phyloP scores from a whole-genome alignment of 2,329 filamentous ascomycete genomes.

The Rachicladosporium sp. region DNA sequence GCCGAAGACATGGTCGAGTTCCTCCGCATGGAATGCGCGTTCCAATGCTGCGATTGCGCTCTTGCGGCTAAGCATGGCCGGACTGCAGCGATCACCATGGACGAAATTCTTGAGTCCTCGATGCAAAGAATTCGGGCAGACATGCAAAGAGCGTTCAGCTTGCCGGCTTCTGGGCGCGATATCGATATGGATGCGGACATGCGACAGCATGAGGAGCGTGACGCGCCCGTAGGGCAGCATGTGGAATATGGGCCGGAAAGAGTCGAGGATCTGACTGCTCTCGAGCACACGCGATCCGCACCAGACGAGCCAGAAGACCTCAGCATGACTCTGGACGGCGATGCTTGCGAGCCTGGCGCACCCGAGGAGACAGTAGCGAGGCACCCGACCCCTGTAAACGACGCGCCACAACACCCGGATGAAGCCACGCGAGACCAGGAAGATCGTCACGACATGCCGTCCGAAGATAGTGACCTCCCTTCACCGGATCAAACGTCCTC shows the following conservation, averaged over 20 bases:
- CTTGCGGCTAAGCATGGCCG: conserved; percentile 3
- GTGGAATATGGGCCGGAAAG: not conserved
- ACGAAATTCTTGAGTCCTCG: conserved; percentile 21
- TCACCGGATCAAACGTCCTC: not conserved
- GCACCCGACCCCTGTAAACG: too few relatives aligned
- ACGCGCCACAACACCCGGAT: not conserved
- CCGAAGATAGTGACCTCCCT: too few relatives aligned
- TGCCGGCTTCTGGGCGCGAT: conserved; percentile 51
- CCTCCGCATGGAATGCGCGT: conserved; percentile 60
- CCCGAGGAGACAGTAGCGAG: too few relatives aligned
- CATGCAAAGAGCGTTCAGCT: conserved; percentile 46
- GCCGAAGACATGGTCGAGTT: conserved; percentile 65
- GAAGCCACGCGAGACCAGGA: too few relatives aligned
- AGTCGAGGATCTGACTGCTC: conserved; percentile 5
- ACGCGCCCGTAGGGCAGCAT: not conserved
- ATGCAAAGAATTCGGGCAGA: conserved; percentile 19
- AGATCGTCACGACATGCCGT: not conserved
- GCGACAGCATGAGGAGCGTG: not conserved
- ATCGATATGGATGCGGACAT: conserved; percentile 13
- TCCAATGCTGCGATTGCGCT: conserved; percentile 51
- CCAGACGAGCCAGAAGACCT: conserved; percentile 12
- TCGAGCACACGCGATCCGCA: conserved; percentile 8
- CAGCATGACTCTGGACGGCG: conserved; percentile 15
- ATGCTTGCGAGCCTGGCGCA: conserved; percentile 1
- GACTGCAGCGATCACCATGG: conserved; percentile 2